These are phyloP conservation scores for Cystobasidiaceae sp. DNA, from an alignment of 1,284 basidiomycete species.

Conservation along the genomic window DNA sequence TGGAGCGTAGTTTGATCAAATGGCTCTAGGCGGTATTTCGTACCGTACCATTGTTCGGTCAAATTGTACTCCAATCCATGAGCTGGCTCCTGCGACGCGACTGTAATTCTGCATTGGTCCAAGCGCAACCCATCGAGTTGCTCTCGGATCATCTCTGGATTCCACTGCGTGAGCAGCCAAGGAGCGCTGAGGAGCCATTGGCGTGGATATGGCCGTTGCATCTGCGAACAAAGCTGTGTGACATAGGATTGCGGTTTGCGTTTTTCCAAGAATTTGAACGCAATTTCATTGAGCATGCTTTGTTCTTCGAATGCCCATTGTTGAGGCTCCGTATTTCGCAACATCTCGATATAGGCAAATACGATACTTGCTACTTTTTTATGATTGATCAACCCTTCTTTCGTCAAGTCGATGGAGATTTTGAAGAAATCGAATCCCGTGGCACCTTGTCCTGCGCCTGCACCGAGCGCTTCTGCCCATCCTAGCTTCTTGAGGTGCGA, in stretches of 20 bases:
- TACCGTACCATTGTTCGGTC: conserved; percentile 78
- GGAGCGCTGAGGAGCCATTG: conserved; percentile 72
- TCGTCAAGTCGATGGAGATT: conserved; percentile 72
- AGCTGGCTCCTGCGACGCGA: conserved; percentile 64
- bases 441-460: conserved; percentile 65
- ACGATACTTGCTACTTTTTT: conserved; percentile 64
- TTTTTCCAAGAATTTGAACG: conserved; percentile 88
- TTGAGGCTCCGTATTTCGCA: conserved; percentile 63
- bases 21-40: conserved; percentile 66
- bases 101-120: conserved; percentile 62
- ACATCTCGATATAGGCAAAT: conserved; percentile 83
- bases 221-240: conserved; percentile 66
- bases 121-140: conserved; percentile 57
- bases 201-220: conserved; percentile 74
- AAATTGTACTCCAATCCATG: conserved; percentile 58
- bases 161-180: conserved; percentile 71
- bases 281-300: conserved; percentile 64
- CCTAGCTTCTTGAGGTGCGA: conserved; percentile 88
- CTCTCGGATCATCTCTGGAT: conserved; percentile 60
- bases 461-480: conserved; percentile 76
- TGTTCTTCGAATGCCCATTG: conserved; percentile 75
- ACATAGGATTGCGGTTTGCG: conserved; percentile 72
- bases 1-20: conserved; percentile 63
- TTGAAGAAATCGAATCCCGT: conserved; percentile 88
- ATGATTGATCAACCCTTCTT: conserved; percentile 73